Conservation (phyloP, 768 basidiomycete species). For the Tricholoma sp. region DNA sequence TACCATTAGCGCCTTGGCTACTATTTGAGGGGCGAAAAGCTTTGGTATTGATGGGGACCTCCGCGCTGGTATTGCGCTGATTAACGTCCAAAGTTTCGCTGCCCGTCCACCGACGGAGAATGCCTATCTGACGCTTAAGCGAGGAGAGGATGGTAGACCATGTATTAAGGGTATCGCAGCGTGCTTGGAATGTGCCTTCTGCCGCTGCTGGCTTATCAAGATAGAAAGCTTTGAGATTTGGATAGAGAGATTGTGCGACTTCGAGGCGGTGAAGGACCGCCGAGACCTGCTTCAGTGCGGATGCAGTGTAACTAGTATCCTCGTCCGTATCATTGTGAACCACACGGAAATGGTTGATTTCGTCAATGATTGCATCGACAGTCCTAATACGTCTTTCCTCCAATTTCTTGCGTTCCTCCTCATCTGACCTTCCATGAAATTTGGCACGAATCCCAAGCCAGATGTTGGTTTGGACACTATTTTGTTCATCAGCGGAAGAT, state of each 20-base stretch:
- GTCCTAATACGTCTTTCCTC: slow-evolving; percentile 79
- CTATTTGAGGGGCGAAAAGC: slow-evolving; percentile 20
- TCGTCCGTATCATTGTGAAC: slow-evolving; percentile 28
- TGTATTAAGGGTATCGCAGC: slow-evolving; percentile 83
- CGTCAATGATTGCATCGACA: slow-evolving; percentile 80
- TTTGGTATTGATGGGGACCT: slow-evolving; percentile 38
- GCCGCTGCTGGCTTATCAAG: slow-evolving; percentile 70
- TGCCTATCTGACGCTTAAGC: slow-evolving; percentile 75
- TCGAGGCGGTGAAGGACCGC: slow-evolving; percentile 71
- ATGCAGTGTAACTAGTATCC: slow-evolving; percentile 30
- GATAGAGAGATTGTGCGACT: slow-evolving; percentile 82
- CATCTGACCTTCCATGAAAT: slow-evolving; percentile 71
- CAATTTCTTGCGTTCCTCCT: slow-evolving; percentile 75
- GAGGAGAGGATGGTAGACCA: slow-evolving; percentile 88
- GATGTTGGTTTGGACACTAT: slow-evolving; percentile 60
- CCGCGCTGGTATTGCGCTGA: slow-evolving; percentile 66
- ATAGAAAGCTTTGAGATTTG: slow-evolving; percentile 74
- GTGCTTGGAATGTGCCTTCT: slow-evolving; percentile 64
- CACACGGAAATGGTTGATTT: slow-evolving; percentile 74
- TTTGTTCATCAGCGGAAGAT: slow-evolving; percentile 62
- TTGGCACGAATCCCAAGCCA: slow-evolving; percentile 92
- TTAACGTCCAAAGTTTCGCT: slow-evolving; percentile 87
- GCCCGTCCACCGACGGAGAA: slow-evolving; percentile 91
- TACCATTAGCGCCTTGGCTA: slow-evolving; percentile 19
- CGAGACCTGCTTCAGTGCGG: slow-evolving; percentile 58